phyloP scores from a whole-genome alignment of 768 basidiomycete species.

The Leccinum sublutescens region DNA sequence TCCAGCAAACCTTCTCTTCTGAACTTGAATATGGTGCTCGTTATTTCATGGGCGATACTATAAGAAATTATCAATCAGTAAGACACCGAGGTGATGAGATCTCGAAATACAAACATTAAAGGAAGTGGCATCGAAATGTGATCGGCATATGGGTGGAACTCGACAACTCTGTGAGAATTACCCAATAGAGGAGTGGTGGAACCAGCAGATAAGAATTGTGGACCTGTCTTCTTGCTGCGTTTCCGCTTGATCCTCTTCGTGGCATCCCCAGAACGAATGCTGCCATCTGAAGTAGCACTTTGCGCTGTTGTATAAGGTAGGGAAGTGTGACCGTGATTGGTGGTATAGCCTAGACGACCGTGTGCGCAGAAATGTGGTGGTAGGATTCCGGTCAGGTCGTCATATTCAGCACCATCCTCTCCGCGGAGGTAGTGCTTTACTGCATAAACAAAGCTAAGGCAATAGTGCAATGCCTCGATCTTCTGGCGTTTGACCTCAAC shows the following conservation, averaged over 20 bases:
- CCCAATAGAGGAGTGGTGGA: slow-evolving; percentile 63
- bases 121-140: slow-evolving; percentile 76
- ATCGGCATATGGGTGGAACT: slow-evolving; percentile 58
- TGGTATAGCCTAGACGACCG: slow-evolving; percentile 43
- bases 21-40: slow-evolving; percentile 65
- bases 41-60: slow-evolving; percentile 83
- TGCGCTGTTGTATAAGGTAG: slow-evolving; percentile 44
- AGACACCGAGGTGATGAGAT: not conserved
- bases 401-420: slow-evolving; percentile 70
- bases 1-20: slow-evolving; percentile 82
- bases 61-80: not conserved
- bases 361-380: slow-evolving; percentile 57
- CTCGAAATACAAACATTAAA: slow-evolving; percentile 53
- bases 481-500: slow-evolving; percentile 63
- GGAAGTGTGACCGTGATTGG: slow-evolving; percentile 27
- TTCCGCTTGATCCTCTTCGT: slow-evolving; percentile 71
- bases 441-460: slow-evolving; percentile 70
- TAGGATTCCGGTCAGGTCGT: slow-evolving; percentile 66
- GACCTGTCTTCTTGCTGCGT: slow-evolving; percentile 58
- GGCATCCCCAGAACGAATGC: slow-evolving; percentile 40
- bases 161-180: slow-evolving; percentile 51
- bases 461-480: slow-evolving; percentile 64
- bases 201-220: slow-evolving; percentile 23
- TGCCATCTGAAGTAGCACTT: slow-evolving; percentile 26
- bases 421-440: slow-evolving; percentile 80